Conservation (phyloP, 768 basidiomycete genomes). For the Podaxis rugospora region DNA sequence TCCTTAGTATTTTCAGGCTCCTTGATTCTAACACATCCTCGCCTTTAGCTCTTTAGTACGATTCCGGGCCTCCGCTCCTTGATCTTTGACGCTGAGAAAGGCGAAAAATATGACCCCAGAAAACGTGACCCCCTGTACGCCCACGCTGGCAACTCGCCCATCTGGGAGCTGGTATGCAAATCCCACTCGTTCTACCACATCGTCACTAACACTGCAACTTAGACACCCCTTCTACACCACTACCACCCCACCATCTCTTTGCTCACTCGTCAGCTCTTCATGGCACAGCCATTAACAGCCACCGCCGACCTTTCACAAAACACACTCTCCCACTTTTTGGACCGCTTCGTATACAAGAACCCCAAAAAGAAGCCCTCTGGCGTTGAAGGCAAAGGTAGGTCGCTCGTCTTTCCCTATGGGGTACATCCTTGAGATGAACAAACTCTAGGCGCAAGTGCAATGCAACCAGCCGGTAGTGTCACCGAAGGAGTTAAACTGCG, state of each 20-base stretch:
- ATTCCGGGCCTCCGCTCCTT: slow-evolving; percentile 36
- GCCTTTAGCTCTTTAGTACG: slow-evolving; percentile 36
- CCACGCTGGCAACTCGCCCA: slow-evolving; percentile 68
- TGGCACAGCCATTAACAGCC: slow-evolving; percentile 69
- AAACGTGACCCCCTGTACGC: slow-evolving; percentile 91
- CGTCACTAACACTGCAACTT: background rate
- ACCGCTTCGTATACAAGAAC: slow-evolving; percentile 96
- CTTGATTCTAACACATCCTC: background rate
- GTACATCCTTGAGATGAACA: slow-evolving; percentile 17
- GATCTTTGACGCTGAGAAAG: slow-evolving; percentile 26
- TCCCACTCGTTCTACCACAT: slow-evolving; percentile 3
- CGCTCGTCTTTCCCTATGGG: background rate
- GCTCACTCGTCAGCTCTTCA: slow-evolving; percentile 79
- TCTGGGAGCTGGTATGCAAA: slow-evolving; percentile 83
- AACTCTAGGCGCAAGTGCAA: slow-evolving; percentile 79
- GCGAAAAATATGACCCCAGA: slow-evolving; percentile 67
- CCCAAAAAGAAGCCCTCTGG: slow-evolving; percentile 61
- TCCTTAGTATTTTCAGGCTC: background rate
- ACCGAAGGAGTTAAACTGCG: slow-evolving; percentile 72
- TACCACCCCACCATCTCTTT: slow-evolving; percentile 89
- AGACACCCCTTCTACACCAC: slow-evolving; percentile 80
- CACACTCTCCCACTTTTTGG: slow-evolving; percentile 92
- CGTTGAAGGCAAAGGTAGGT: slow-evolving; percentile 11
- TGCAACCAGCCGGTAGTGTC: slow-evolving; percentile 86
- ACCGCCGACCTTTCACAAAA: slow-evolving; percentile 88